Evolutionary conservation across 495 filamentous ascomycete genomes (phyloP).

Genomic region (Annulohypoxylon bovei): DNA sequence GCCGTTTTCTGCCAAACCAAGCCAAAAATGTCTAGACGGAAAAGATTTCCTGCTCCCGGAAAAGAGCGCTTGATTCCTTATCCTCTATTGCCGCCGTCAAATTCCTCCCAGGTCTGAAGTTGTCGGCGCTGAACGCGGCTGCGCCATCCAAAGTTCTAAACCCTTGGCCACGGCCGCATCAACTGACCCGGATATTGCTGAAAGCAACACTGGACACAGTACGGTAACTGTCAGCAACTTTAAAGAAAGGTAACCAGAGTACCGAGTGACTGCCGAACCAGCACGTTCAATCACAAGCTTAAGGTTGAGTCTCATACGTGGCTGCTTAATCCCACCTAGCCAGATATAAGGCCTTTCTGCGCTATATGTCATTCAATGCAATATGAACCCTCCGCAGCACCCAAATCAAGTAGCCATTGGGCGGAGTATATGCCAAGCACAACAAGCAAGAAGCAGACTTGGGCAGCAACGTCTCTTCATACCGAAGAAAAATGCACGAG

Average conservation of each 20-base stretch:
- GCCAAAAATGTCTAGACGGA: slow-evolving; percentile 30
- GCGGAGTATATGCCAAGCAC: slow-evolving; percentile 38
- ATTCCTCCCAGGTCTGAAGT: slow-evolving; percentile 15
- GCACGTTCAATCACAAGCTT: slow-evolving; percentile 41
- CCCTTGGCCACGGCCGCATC: slow-evolving; percentile 39
- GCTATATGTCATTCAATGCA: slow-evolving; percentile 46
- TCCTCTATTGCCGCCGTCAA: slow-evolving; percentile 27
- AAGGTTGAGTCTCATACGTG: slow-evolving; percentile 42
- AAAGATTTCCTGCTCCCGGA: slow-evolving; percentile 13
- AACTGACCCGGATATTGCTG: slow-evolving; percentile 34
- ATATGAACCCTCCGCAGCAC: slow-evolving; percentile 42
- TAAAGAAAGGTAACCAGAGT: slow-evolving; percentile 35
- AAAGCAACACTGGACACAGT: slow-evolving; percentile 35
- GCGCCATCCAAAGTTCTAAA: slow-evolving; percentile 34
- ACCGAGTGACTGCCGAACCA: slow-evolving; percentile 40
- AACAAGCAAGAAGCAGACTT: slow-evolving; percentile 39
- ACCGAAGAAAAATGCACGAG: slow-evolving; percentile 39
- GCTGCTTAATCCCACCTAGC: slow-evolving; percentile 46
- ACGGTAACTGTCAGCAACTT: slow-evolving; percentile 37
- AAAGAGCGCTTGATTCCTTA: slow-evolving; percentile 17
- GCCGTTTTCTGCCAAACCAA: slow-evolving; percentile 27
- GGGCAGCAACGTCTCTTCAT: slow-evolving; percentile 41
- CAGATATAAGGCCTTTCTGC: slow-evolving; percentile 44
- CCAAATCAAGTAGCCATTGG: slow-evolving; percentile 38
- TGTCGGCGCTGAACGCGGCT: slow-evolving; percentile 42